Base-by-base conservation (phyloP, 306 rosid genomes). In the Mimosa pudica region DNA sequence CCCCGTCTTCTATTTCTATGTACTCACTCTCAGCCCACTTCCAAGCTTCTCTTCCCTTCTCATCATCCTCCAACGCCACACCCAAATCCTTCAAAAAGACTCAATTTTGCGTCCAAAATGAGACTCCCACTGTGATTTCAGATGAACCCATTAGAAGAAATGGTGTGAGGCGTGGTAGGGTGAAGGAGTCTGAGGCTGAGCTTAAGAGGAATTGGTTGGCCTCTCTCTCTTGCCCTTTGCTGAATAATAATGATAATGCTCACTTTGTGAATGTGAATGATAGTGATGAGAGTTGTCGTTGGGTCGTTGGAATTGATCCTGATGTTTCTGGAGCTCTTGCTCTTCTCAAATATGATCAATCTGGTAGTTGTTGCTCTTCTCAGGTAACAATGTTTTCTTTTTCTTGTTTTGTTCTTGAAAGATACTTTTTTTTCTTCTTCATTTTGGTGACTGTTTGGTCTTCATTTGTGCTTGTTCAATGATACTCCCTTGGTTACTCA, bases 271-370 rank as follows among this genome's bases (percentile, higher is more conserved):
- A 76, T 64, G 75, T 68, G 8, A 71, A 64, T 70, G 75, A 30
- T 1, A n/a, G 46, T 7, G 69, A 52, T 80, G 84, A 82, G n/a
- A 83, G 69, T 17, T 84, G 84, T 10, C 80, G 81, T 49, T 91
- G 92, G 90, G 86, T 92, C 74, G 78, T 92, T 72, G 97, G 98
- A 47, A 73, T 94, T 51, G 98, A 94, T 83, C 98, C 97, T 7
- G 98, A 94, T 83, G 74, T 82, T 60, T 77, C 88, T 65, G 98
- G 98, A 54, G 98, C 97, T 3, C 81, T 94, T 44, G 95, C 97
- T 36, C 79, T 94, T 48, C 74, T 94, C 88, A 89, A 85, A 84
- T 77, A 75, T 36, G 55, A 78, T 4, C 87, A 79, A 33, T 83
- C 85, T 7, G 82, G 70, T 1, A 24, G 30, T 24, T 24, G 30